Percentiles rank a stretch among this genome's conserved stretches.
phyloP scores from a whole-genome alignment of 208 protist species.

The Hexamita inflata region DNA sequence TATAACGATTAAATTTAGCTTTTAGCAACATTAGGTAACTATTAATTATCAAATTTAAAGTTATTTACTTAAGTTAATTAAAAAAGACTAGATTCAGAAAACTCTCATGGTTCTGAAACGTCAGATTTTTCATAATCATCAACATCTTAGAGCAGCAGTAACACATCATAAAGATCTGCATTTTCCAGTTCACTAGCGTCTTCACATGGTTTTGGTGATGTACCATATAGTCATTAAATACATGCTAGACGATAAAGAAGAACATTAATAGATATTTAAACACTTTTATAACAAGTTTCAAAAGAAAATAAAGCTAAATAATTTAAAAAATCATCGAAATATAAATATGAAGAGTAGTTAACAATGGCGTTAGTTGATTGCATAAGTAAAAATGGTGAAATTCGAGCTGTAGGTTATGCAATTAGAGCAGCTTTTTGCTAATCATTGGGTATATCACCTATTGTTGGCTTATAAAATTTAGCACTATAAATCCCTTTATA shows the following conservation, averaged over 20 bases:
- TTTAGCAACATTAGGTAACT: background rate
- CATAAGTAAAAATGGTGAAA: background rate
- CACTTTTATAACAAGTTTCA: background rate
- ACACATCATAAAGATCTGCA: background rate
- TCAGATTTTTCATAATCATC: background rate
- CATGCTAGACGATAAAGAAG: background rate
- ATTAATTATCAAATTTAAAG: background rate
- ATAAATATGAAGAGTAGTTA: background rate
- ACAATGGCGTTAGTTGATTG: background rate
- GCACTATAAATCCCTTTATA: background rate
- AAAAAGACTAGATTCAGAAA: background rate
- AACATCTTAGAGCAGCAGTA: background rate
- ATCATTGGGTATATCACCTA: background rate
- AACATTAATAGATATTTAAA: background rate
- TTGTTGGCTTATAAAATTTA: background rate
- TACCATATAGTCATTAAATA: background rate
- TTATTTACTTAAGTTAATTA: background rate
- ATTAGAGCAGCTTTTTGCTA: background rate
- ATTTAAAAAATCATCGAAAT: background rate
- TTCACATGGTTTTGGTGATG: background rate
- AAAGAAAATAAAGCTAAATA: background rate
- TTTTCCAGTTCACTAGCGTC: background rate
- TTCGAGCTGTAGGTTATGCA: background rate
- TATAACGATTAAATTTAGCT: background rate
- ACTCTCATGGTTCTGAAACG: background rate